These are phyloP conservation scores for Glebionis coronaria DNA, from an alignment of 129 eudicot species.

Conservation along the genomic window DNA sequence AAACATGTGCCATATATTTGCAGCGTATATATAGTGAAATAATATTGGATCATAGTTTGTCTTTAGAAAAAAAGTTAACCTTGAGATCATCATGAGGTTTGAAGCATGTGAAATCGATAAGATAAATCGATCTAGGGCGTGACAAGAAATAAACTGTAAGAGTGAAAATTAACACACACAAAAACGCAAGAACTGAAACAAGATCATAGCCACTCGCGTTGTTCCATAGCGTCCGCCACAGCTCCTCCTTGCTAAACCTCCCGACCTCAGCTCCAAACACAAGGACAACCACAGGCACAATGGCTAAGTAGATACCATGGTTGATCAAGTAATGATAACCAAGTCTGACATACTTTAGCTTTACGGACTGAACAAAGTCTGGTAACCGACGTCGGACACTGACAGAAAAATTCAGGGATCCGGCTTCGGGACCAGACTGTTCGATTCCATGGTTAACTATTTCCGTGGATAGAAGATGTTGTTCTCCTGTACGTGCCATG, in stretches of 20 bases:
- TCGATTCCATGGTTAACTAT: constrained; percentile 54
- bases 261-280: constrained; percentile 64
- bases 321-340: constrained; percentile 82
- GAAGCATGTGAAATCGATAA: constrained; percentile 81
- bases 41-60: no score
- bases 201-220: constrained; percentile 51
- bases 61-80: constrained; percentile 30
- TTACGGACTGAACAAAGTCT: constrained; percentile 56
- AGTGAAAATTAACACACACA: constrained; percentile 44
- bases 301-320: constrained; percentile 62
- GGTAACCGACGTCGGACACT: constrained; percentile 61
- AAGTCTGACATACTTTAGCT: constrained; percentile 72
- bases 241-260: constrained; percentile 45
- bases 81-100: constrained; percentile 73
- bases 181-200: constrained; percentile 42
- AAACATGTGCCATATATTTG: no score
- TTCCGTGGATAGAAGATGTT: constrained; percentile 60
- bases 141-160: constrained; percentile 57
- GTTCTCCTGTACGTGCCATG: constrained; percentile 43
- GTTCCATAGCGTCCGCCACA: constrained; percentile 58
- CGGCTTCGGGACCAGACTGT: constrained; percentile 52
- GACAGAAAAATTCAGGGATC: constrained; percentile 54
- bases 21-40: no score
- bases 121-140: constrained; percentile 59
- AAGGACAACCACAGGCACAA: constrained; percentile 49